Conservation (phyloP, 2,329 filamentous ascomycete genomes). For the Trichoderma gracile region DNA sequence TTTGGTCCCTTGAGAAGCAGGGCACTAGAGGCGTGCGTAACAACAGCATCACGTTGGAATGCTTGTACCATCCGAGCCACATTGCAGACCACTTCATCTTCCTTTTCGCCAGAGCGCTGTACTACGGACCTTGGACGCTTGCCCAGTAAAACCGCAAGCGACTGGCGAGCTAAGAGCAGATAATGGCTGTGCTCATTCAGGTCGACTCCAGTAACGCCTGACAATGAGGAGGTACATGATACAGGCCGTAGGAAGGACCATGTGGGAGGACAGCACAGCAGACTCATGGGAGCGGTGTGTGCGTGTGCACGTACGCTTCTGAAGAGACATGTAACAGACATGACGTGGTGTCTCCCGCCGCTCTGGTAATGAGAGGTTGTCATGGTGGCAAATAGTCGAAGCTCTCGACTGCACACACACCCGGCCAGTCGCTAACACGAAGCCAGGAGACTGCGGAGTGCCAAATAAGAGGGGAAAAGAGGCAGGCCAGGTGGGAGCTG, state of each 20-base stretch:
- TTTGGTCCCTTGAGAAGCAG: conserved; percentile 17
- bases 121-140: conserved; percentile 8
- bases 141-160: not conserved
- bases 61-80: conserved; percentile 21
- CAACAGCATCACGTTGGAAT: conserved; percentile 21
- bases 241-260: not conserved
- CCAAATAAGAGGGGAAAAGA: not conserved
- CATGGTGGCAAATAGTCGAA: not conserved
- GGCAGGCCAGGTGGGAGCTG: not conserved
- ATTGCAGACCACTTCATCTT: conserved; percentile 6
- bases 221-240: not conserved
- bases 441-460: not conserved
- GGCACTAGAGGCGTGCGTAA: not conserved
- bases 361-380: not conserved
- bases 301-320: not conserved
- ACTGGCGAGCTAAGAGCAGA: not conserved
- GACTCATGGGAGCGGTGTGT: conserved; percentile 12
- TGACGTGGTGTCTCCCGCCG: not conserved
- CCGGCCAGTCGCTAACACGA: not conserved
- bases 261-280: not conserved
- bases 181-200: not conserved
- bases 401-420: not conserved
- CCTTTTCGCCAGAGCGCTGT: not conserved
- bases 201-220: not conserved
- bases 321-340: not conserved